Percentiles rank a stretch among this genome's conserved stretches.
Conservation (phyloP, 176 grass and related monocot genomes). For the Lolium rigidum region DNA sequence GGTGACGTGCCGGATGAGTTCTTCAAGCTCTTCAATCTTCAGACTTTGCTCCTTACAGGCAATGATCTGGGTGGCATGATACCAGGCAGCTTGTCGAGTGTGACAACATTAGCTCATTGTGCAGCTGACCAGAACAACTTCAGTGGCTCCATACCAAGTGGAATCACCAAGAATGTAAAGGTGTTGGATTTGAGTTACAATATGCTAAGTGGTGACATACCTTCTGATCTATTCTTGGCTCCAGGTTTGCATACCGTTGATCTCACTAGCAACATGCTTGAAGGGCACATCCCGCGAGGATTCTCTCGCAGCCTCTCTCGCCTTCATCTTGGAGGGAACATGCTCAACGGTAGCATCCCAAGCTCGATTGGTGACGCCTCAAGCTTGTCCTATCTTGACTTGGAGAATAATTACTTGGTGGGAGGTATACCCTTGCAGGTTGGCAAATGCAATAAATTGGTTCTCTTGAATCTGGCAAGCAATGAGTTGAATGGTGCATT, state of each 20-base stretch:
- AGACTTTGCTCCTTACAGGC: neutral
- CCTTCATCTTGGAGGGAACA: constrained; percentile 8
- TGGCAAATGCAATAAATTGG: constrained; percentile 42
- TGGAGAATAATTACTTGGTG: constrained; percentile 42
- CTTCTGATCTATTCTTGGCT: constrained; percentile 5
- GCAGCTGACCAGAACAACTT: neutral
- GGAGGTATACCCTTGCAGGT: constrained; percentile 41
- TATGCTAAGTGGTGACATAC: constrained; percentile 1
- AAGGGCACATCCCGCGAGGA: constrained; percentile 21
- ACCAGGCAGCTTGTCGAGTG: neutral
- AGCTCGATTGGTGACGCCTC: constrained; percentile 40
- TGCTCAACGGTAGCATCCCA: constrained; percentile 50
- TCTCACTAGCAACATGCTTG: constrained; percentile 44
- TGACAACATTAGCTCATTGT: neutral
- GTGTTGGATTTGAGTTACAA: constrained; percentile 22
- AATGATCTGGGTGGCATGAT: neutral
- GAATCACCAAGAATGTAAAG: neutral
- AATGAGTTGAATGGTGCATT: constrained; percentile 47
- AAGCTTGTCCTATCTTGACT: constrained; percentile 46
- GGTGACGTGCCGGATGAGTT: constrained; percentile 8
- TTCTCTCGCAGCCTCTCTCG: neutral
- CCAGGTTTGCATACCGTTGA: constrained; percentile 22
- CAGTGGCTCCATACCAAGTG: constrained; percentile 1
- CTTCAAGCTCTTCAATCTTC: neutral
- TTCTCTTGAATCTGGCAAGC: constrained; percentile 47